phyloP scores from a whole-genome alignment of 805 yeast genomes.

The Grigorovia transvaalensis region DNA sequence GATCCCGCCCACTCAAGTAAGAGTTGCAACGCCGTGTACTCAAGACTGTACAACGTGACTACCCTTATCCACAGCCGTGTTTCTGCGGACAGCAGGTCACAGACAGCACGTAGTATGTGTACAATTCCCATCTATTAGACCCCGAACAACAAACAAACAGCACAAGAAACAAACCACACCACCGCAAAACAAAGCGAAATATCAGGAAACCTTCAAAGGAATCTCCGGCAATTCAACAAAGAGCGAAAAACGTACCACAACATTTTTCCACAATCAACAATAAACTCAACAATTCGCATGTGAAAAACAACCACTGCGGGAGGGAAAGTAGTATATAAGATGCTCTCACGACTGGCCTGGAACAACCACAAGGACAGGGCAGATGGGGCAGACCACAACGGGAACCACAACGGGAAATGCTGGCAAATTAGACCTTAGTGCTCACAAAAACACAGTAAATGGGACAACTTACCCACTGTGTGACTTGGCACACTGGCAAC shows the following conservation, averaged over 20 bases:
- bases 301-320: neutral
- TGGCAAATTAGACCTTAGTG: neutral
- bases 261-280: neutral
- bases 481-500: slow-evolving; percentile 8
- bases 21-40: no score
- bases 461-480: neutral
- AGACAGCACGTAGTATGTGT: no score
- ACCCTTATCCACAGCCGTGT: no score
- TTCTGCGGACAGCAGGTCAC: no score
- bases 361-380: neutral
- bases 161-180: neutral
- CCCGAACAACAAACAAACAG: no score
- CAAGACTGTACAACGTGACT: no score
- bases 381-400: neutral
- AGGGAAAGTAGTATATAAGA: neutral
- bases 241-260: neutral
- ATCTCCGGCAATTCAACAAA: neutral
- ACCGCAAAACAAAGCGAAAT: neutral
- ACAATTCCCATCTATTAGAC: no score
- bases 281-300: neutral
- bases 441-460: neutral
- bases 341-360: neutral
- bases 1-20: no score
- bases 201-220: neutral
- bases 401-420: no score